phyloP scores from a whole-genome alignment of 202 grass and related monocot genomes.

The Tripidium arundinaceum region DNA sequence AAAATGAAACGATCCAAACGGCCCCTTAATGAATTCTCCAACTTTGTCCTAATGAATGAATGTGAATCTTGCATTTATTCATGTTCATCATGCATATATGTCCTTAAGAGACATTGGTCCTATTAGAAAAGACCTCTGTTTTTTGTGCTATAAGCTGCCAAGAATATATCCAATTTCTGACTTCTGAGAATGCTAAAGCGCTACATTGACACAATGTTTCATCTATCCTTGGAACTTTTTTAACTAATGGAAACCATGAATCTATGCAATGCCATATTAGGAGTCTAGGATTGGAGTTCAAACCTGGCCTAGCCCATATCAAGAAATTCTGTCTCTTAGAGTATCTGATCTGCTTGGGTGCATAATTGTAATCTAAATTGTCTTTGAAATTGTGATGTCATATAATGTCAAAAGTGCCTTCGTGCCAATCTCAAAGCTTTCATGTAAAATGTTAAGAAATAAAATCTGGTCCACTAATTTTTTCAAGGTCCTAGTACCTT shows the following conservation, averaged over 20 bases:
- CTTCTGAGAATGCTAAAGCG: background rate
- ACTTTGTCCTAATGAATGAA: too few relatives aligned
- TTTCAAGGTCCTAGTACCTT: background rate
- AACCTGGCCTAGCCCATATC: background rate
- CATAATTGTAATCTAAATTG: too few relatives aligned
- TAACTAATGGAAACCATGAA: too few relatives aligned
- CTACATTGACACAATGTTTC: conserved; percentile 6
- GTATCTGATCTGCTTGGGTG: too few relatives aligned
- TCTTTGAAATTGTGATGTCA: background rate
- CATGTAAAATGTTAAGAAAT: background rate
- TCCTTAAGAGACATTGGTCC: background rate
- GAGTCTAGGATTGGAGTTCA: background rate
- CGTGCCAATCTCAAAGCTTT: conserved; percentile 3
- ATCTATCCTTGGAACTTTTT: background rate
- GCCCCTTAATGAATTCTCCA: too few relatives aligned
- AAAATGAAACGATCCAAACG: too few relatives aligned
- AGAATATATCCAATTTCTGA: background rate
- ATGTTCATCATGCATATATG: too few relatives aligned
- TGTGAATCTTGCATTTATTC: too few relatives aligned
- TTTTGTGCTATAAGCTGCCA: background rate
- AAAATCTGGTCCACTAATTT: background rate
- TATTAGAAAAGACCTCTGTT: background rate
- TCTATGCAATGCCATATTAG: too few relatives aligned
- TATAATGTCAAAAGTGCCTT: conserved; percentile 1
- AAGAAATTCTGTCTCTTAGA: too few relatives aligned